Evolutionary conservation across 2,329 filamentous ascomycete species (phyloP).

Genomic region (Ceratocystis eucalypticola): DNA sequence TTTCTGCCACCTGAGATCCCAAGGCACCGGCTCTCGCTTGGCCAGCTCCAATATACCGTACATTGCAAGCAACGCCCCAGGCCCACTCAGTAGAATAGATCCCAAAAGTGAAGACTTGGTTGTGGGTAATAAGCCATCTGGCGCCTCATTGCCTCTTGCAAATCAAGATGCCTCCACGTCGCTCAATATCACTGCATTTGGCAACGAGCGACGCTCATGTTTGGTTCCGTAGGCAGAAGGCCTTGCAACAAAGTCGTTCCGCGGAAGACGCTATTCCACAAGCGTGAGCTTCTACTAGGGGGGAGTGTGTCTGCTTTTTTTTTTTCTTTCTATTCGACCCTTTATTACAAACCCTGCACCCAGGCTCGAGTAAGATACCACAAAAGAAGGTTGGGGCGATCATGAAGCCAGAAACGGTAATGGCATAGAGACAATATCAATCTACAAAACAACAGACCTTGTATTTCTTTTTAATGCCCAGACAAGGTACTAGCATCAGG

Average conservation of each 20-base stretch:
- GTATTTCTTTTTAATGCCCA: neutral
- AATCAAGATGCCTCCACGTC: neutral
- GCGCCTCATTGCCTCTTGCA: neutral
- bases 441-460: neutral
- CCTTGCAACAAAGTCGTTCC: neutral
- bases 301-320: neutral
- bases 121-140: neutral
- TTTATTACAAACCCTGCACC: neutral
- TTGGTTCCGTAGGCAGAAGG: neutral
- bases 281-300: neutral
- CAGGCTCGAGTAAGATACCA: neutral
- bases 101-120: neutral
- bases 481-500: neutral
- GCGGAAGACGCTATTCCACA: neutral
- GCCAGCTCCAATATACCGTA: neutral
- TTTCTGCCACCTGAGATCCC: neutral
- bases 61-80: neutral
- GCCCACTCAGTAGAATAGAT: neutral
- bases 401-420: neutral
- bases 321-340: neutral
- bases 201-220: neutral
- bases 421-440: neutral
- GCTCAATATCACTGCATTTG: neutral
- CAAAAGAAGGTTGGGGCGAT: neutral
- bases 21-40: conserved; percentile 2